phyloP scores from a whole-genome alignment of 108 stramenopile species.

The Pseudonitzschia multiseries region DNA sequence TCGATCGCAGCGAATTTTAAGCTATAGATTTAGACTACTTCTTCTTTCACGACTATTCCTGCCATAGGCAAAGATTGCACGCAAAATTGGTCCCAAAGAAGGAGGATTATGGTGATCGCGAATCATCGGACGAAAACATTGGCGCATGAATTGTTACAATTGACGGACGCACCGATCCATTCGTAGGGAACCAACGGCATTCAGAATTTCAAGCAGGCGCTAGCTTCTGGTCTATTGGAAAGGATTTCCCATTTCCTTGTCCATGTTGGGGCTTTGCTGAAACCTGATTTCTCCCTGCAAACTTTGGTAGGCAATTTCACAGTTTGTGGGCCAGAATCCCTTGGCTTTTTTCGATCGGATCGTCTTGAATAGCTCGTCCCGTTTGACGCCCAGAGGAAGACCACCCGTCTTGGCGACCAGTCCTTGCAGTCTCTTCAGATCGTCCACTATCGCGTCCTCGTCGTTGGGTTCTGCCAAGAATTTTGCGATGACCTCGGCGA shows the following conservation, averaged over 20 bases:
- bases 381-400: slow-evolving; percentile 80
- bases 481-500: slow-evolving; percentile 52
- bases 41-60: too few relatives aligned
- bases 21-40: too few relatives aligned
- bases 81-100: too few relatives aligned
- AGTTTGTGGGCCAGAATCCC: slow-evolving; percentile 77
- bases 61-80: too few relatives aligned
- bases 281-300: slow-evolving; percentile 66
- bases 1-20: too few relatives aligned
- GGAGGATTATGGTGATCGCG: too few relatives aligned
- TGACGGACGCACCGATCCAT: not conserved
- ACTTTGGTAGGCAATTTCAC: slow-evolving; percentile 83
- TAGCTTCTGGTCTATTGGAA: slow-evolving; percentile 23
- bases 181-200: not conserved
- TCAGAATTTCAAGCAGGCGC: not conserved
- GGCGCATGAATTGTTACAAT: too few relatives aligned
- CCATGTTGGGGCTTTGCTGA: slow-evolving; percentile 81
- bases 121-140: too few relatives aligned
- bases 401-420: slow-evolving; percentile 61
- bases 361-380: slow-evolving; percentile 75
- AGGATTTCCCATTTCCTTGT: slow-evolving; percentile 71
- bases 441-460: slow-evolving; percentile 49
- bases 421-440: slow-evolving; percentile 54
- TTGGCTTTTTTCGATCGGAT: slow-evolving; percentile 81
- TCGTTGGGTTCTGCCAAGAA: slow-evolving; percentile 53